Base-by-base conservation (phyloP, 192 early-diverging fungal species). In the Ambispora gerdemannii region DNA sequence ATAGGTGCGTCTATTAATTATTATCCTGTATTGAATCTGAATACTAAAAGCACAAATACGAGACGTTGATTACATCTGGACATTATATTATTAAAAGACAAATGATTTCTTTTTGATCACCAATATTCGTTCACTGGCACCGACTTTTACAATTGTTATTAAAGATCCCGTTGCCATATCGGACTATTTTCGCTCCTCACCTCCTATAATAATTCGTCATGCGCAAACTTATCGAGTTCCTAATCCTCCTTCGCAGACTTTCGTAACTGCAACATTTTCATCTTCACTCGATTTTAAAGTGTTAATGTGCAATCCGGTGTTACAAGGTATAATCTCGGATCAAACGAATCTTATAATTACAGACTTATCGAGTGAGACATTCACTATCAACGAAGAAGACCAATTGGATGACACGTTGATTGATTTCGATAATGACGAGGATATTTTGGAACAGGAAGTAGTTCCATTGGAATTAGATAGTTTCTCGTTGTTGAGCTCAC, bases 251-350 rank as follows among this genome's bases (percentile, higher is more conserved):
- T 72, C 72, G 28, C 65, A 71, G 63, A 53, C 52, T 64, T 56
- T 75, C 22, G 61, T 70, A 0, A 63, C 74, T 58, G 22, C 63
- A 15, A 22, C 19, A 6, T 4, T 31, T 56, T 17, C 17, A 53
- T 52, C 30, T 33, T 60, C 36, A 13, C 10, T 72, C 25, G 25
- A 28, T 0, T 83, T 74, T 68, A 76, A 81, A 27, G 82, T 87
- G 1, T 60, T 91, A 33, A 85, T 85, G 82, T 78, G 81, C 59
- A 83, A 79, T 70, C 88, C 89, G 0, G 87, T 90, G 2, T 72
- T 89, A 7, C 89, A 91, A 74, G 89, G 89, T 2, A 74, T 79
- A 32, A 76, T 90, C 35, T 73, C 75, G 11, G 77, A 75, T 24
- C 73, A 72, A 17, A 89, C 89, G 1, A 75, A 77, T 25, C 67